A percentile compares a stretch with the other conserved stretches of the same genome.
Evolutionary conservation across 1,284 basidiomycete genomes (phyloP).

Genomic region (Trichosporon ovoides): DNA sequence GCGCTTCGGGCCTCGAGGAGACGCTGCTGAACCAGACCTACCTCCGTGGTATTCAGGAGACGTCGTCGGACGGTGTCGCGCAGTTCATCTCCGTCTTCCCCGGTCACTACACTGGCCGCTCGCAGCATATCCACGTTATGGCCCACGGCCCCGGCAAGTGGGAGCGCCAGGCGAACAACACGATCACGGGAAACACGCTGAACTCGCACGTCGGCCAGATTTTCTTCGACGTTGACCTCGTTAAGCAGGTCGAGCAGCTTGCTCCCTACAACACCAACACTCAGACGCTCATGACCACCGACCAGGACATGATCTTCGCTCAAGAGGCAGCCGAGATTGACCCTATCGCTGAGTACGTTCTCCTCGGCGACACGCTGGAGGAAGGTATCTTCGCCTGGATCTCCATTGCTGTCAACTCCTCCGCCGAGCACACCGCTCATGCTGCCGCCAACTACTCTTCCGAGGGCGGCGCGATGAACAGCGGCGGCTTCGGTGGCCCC

Average conservation of each 20-base stretch:
- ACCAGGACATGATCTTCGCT: slow-evolving; percentile 19
- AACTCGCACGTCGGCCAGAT: slow-evolving; percentile 50
- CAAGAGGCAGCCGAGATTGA: slow-evolving; percentile 12
- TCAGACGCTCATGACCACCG: slow-evolving; percentile 12
- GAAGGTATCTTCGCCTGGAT: slow-evolving; percentile 27
- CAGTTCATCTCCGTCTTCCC: slow-evolving; percentile 67
- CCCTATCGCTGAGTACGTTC: slow-evolving; percentile 24
- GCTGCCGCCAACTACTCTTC: slow-evolving; percentile 11
- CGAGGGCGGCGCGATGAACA: slow-evolving; percentile 17
- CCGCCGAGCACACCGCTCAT: slow-evolving; percentile 4
- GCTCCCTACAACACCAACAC: slow-evolving; percentile 47
- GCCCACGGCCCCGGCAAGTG: slow-evolving; percentile 19
- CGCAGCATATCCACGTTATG: slow-evolving; percentile 26
- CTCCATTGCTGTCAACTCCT: slow-evolving; percentile 20
- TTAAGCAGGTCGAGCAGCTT: slow-evolving; percentile 43
- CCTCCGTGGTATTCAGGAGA: slow-evolving; percentile 63
- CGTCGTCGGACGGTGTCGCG: slow-evolving; percentile 61
- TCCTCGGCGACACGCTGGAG: slow-evolving; percentile 17
- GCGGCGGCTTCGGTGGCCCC: background rate
- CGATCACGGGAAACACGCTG: slow-evolving; percentile 41
- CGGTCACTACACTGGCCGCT: slow-evolving; percentile 52
- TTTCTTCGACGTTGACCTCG: slow-evolving; percentile 50
- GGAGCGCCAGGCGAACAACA: slow-evolving; percentile 25
- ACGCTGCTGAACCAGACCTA: slow-evolving; percentile 51
- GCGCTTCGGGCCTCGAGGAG: slow-evolving; percentile 41